phyloP scores from a whole-genome alignment of 176 grass and related monocot genomes.

The Canna indica region DNA sequence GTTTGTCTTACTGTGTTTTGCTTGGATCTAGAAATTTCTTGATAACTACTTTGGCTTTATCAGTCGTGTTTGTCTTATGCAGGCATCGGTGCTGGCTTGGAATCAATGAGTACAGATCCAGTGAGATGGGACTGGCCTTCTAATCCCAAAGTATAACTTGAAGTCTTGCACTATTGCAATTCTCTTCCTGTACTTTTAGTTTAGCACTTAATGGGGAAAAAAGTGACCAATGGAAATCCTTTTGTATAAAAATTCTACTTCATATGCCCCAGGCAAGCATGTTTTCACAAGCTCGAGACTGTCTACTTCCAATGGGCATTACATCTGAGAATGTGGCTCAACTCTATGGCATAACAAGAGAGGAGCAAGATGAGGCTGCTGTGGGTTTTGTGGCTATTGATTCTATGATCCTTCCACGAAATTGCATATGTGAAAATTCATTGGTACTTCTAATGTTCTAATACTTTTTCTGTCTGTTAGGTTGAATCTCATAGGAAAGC shows the following conservation, averaged over 20 bases:
- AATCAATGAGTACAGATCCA: conserved; percentile 74
- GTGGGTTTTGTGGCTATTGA: conserved; percentile 12
- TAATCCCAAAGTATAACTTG: conserved; percentile 70
- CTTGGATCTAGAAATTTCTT: background rate
- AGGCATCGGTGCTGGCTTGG: conserved; percentile 94
- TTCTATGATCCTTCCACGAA: background rate
- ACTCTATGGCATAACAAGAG: conserved; percentile 16
- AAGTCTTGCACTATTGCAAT: background rate
- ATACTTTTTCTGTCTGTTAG: conserved; percentile 38
- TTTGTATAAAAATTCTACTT: background rate
- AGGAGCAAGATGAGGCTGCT: conserved; percentile 23
- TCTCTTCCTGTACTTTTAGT: background rate
- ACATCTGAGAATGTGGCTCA: conserved; percentile 21
- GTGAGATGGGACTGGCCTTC: conserved; percentile 23
- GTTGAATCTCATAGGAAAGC: conserved; percentile 96
- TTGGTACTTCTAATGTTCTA: background rate
- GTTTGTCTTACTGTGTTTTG: conserved; percentile 29
- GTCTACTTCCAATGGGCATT: conserved; percentile 17
- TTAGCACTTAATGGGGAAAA: background rate
- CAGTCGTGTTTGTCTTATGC: background rate
- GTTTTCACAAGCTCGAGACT: conserved; percentile 14
- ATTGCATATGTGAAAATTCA: background rate
- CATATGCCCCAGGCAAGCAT: background rate
- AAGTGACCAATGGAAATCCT: background rate
- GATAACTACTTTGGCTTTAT: background rate